Conservation (phyloP, 106 monocot species). For the Agapanthus africanus region DNA sequence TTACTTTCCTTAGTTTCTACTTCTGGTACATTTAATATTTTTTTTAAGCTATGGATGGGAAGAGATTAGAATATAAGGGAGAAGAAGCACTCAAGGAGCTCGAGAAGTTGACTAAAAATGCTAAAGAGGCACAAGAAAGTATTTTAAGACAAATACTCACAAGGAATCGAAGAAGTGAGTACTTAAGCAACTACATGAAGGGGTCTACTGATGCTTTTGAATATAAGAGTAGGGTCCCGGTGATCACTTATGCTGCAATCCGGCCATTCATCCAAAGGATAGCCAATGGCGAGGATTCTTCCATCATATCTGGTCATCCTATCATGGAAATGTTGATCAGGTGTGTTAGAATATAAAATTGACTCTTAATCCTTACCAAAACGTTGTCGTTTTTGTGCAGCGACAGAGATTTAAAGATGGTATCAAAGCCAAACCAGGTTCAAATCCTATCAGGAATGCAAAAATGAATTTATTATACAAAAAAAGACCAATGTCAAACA, state of each 20-base stretch:
- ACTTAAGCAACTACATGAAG: constrained; percentile 40
- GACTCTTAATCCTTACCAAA: no score
- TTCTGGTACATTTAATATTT: not conserved
- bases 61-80: constrained; percentile 12
- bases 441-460: no score
- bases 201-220: constrained; percentile 22
- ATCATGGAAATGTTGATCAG: constrained; percentile 46
- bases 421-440: no score
- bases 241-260: constrained; percentile 37
- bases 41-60: constrained; percentile 8
- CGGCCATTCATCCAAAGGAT: constrained; percentile 49
- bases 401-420: no score
- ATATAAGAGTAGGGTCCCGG: constrained; percentile 43
- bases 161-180: constrained; percentile 42
- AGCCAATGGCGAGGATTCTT: constrained; percentile 37
- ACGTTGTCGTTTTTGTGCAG: no score
- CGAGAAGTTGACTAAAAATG: constrained; percentile 44
- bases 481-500: no score
- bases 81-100: constrained; percentile 38
- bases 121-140: constrained; percentile 33
- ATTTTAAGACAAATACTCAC: constrained; percentile 36
- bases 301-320: constrained; percentile 35
- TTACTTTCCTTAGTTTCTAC: not conserved
- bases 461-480: no score
- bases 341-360: no score